Percentiles rank a stretch among this genome's conserved stretches.
Conservation (phyloP, 2,329 filamentous ascomycete species). For the Waltergamsia citrina region DNA sequence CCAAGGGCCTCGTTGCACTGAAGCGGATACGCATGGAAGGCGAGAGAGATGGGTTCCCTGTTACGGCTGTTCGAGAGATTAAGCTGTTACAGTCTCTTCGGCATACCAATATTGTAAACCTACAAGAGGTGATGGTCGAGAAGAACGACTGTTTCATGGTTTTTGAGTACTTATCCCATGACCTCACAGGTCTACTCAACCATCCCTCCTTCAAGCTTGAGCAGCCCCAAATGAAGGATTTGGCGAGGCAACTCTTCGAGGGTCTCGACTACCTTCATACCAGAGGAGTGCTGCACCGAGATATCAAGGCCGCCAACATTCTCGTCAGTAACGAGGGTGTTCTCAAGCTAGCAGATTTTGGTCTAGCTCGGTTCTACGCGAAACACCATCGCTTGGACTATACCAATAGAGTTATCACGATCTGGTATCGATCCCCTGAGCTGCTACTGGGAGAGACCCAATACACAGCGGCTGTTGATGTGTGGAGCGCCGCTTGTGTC, state of each 20-base stretch:
- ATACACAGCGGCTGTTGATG: slow-evolving; percentile 82
- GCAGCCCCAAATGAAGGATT: slow-evolving; percentile 79
- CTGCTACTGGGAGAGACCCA: slow-evolving; percentile 84
- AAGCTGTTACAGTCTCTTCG: slow-evolving; percentile 82
- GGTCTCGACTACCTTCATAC: slow-evolving; percentile 89
- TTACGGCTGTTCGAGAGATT: slow-evolving; percentile 85
- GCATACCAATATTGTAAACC: slow-evolving; percentile 71
- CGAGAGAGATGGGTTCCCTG: slow-evolving; percentile 82
- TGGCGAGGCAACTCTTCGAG: slow-evolving; percentile 88
- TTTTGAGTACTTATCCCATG: slow-evolving; percentile 95
- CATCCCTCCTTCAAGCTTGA: slow-evolving; percentile 87
- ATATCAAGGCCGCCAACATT: slow-evolving; percentile 98
- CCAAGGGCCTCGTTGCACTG: slow-evolving; percentile 70
- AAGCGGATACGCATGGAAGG: slow-evolving; percentile 94
- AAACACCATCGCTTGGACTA: slow-evolving; percentile 90
- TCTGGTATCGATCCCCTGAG: slow-evolving; percentile 93
- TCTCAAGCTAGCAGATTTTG: slow-evolving; percentile 92
- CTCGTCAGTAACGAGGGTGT: slow-evolving; percentile 83
- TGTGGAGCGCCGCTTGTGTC: slow-evolving; percentile 96
- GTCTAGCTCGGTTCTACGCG: slow-evolving; percentile 89
- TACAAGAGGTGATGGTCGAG: slow-evolving; percentile 95
- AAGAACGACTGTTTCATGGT: slow-evolving; percentile 99
- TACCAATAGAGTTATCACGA: slow-evolving; percentile 96
- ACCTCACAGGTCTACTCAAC: slow-evolving; percentile 88
- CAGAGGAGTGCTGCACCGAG: slow-evolving; percentile 87